Conservation (phyloP, 1,284 basidiomycete species). For the Megacollybia platyphylla region DNA sequence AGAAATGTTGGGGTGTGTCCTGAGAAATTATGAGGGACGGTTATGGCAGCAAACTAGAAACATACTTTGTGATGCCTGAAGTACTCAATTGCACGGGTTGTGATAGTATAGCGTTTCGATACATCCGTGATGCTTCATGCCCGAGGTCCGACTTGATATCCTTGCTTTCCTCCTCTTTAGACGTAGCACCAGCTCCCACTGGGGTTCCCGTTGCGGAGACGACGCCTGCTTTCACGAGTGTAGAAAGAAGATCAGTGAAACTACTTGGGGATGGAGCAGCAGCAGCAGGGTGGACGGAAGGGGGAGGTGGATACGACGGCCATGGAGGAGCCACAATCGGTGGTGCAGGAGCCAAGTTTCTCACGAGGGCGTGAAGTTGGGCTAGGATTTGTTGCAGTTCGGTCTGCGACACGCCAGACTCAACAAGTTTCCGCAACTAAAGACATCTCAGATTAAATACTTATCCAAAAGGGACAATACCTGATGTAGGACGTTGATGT, state of each 20-base stretch:
- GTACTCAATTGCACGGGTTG: conserved; percentile 60
- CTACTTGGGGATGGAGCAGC: conserved; percentile 21
- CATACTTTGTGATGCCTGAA: conserved; percentile 65
- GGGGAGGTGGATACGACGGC: conserved; percentile 4
- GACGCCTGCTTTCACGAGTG: conserved; percentile 65
- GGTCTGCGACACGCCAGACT: conserved; percentile 67
- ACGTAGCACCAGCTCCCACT: conserved; percentile 29
- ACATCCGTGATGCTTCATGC: conserved; percentile 41
- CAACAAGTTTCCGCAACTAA: conserved; percentile 70
- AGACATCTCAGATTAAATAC: conserved; percentile 7
- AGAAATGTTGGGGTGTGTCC: conserved; percentile 48
- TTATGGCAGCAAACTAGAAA: conserved; percentile 4
- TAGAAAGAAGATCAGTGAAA: conserved; percentile 50
- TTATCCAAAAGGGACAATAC: conserved; percentile 26
- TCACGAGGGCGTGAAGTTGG: conserved; percentile 61
- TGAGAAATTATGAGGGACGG: conserved; percentile 16
- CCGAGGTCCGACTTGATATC: conserved; percentile 25
- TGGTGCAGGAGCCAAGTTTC: conserved; percentile 23
- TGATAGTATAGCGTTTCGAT: conserved; percentile 60
- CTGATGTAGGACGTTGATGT: conserved; percentile 63
- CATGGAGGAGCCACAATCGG: conserved; percentile 12
- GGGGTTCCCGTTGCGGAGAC: conserved; percentile 44
- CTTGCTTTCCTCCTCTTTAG: conserved; percentile 25
- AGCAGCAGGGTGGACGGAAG: conserved; percentile 6
- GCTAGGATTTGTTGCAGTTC: conserved; percentile 72